Percentiles rank a stretch among this genome's conserved stretches.
These are phyloP conservation scores for Debaryomyces subglobosus DNA, from an alignment of 1,139 yeast genomes.

Conservation along the genomic window DNA sequence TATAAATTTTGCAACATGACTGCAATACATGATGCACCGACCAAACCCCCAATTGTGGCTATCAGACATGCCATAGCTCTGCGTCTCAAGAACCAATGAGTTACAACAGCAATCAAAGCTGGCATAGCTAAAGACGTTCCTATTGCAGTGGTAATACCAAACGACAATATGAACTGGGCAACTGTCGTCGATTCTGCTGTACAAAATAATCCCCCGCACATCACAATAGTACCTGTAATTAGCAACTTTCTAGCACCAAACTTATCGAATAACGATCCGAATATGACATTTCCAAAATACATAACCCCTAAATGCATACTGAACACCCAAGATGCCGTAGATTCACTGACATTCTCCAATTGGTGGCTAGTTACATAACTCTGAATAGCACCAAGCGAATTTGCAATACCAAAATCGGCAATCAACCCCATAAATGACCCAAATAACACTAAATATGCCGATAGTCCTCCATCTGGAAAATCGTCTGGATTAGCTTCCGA, in stretches of 20 bases:
- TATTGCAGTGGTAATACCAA: conserved; percentile 57
- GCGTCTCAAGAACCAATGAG: conserved; percentile 61
- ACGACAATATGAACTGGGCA: conserved; percentile 62
- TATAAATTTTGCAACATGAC: conserved; percentile 53
- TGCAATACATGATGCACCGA: conserved; percentile 66
- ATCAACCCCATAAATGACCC: conserved; percentile 64
- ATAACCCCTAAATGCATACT: conserved; percentile 58
- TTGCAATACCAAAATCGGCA: conserved; percentile 65
- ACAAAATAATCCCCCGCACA: conserved; percentile 52
- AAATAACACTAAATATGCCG: conserved; percentile 60
- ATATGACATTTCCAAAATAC: conserved; percentile 59
- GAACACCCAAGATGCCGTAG: conserved; percentile 65
- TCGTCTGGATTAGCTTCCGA: conserved; percentile 27
- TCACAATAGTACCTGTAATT: conserved; percentile 47
- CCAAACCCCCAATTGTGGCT: conserved; percentile 63
- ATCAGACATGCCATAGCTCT: conserved; percentile 60
- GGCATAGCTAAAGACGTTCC: conserved; percentile 61
- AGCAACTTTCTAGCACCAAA: conserved; percentile 55
- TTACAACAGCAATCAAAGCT: conserved; percentile 59
- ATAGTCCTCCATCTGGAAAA: conserved; percentile 66
- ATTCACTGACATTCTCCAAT: conserved; percentile 40
- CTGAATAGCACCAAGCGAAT: conserved; percentile 63
- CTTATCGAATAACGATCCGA: conserved; percentile 64
- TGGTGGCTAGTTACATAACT: conserved; percentile 58
- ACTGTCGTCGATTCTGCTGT: conserved; percentile 55